These are phyloP conservation scores for Trichoderma brevicompactum DNA, from an alignment of 2,329 filamentous ascomycete genomes.

Conservation along the genomic window DNA sequence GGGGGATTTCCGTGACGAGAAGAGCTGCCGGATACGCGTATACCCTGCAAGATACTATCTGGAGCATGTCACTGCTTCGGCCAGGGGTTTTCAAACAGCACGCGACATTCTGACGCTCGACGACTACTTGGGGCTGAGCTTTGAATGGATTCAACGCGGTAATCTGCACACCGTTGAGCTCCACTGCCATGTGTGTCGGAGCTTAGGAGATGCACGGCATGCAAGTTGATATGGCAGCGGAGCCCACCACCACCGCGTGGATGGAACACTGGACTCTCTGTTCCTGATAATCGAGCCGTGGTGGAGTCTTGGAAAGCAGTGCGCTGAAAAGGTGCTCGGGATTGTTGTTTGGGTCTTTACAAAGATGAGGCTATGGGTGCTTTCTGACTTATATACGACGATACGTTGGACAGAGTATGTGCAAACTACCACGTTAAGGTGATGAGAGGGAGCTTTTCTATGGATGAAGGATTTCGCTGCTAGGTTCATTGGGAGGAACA, in stretches of 20 bases:
- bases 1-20: too few species aligned
- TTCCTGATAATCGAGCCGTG: too few species aligned
- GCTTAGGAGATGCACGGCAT: neutral
- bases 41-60: neutral
- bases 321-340: too few species aligned
- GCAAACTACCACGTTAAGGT: too few species aligned
- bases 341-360: too few species aligned
- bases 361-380: too few species aligned
- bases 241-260: too few species aligned
- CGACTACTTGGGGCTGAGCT: neutral
- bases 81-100: neutral
- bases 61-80: neutral
- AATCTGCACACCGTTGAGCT: neutral
- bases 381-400: too few species aligned
- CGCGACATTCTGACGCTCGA: neutral
- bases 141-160: neutral
- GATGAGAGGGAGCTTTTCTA: neutral
- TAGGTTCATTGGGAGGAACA: neutral
- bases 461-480: neutral
- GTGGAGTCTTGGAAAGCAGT: too few species aligned
- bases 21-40: neutral
- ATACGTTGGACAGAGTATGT: too few species aligned
- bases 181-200: neutral
- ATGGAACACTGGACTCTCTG: too few species aligned
- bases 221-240: too few species aligned